Evolutionary conservation across 2,329 filamentous ascomycete species (phyloP), one percentile per base, ranked within the genome.

Genomic region (Fusarium multiceps): DNA sequence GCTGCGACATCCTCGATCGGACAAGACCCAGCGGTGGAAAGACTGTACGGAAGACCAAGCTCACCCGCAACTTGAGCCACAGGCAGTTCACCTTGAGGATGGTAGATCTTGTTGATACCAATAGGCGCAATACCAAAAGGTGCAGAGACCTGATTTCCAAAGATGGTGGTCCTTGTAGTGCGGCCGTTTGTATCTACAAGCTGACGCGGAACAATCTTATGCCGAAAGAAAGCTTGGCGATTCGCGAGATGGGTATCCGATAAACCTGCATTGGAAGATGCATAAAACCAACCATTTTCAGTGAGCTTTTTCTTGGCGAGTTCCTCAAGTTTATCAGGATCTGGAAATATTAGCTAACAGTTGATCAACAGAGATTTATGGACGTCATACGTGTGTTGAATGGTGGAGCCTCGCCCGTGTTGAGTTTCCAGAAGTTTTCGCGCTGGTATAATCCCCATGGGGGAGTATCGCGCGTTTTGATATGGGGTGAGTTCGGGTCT

Each of bases 81-180:
- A 3, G 60, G 60, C 21, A 63, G 23, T 14, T 63, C 60, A 6
- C 56, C 60, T 6, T 63, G 56, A 1, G 57, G 49, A 23, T 63
- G 60, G 14, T 63, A 63, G 7, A 62, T 63, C 42, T 62, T 63
- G 4, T 63, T 63, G n/a, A 62, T 63, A 0, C 60, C 60, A 16
- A 63, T 55, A 1, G 60, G 60, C 0, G 60, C 60, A 20, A 63
- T 62, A 27, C 60, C 56, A 32, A 63, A 63, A 7, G 56, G 60
- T 4, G 60, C 60, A 23, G 60, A 63, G 4, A 62, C 37, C 4
- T 49, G 37, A 20, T 63, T 49, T 0, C 56, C 49, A 9, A 62
- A 55, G 1, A 62, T 49, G 4, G 48, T 41, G 3, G 37, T 49
- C 16, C 42, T 43, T 1, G 43, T 61, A 9, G 48, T 48, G 1